Evolutionary conservation across 805 yeast species (phyloP), one percentile per base, ranked within the genome.

Genomic region (Phaffomyces opuntiae): DNA sequence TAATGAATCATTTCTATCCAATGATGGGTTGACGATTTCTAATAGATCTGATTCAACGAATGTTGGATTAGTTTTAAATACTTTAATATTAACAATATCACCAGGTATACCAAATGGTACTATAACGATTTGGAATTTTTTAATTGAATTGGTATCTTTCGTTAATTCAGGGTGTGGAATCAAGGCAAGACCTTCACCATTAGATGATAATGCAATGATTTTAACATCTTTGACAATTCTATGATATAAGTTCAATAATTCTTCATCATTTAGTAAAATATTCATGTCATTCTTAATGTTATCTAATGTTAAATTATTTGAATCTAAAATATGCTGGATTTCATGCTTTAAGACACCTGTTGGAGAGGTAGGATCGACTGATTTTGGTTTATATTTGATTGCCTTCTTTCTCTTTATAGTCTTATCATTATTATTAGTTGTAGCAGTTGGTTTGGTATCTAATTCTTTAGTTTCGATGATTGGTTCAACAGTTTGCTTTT

Each of bases 71-170:
- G 95, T 80, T 62, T 84, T 87, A 69, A 81, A 86, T 0, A 91
- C 79, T 53, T 77, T 79, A 46, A 87, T 73, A 19, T 70, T 69
- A 9, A 82, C 91, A 2, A 73, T 57, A 60, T 93, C 99, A 2
- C 96, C 96, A 1, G 96, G 95, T 32, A 87, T 67, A 5, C 88
- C 84, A 67, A 86, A 93, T 19, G 99, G 99, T 8, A 93, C 76
- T 4, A 87, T 67, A 1, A 81, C 88, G 9, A 90, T 70, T 61
- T 85, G 90, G 43, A 69, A 69, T 31, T 36, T 40, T 37, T 60
- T 17, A 19, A 9, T 11, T 35, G 37, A 19, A 9, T 19, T 32
- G 3, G 9, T 13, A 34, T 34, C 36, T 16, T 34, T 16, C 4
- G 9, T 9, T 34, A 9, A 7, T 16, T 70, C 75, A 1, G 93